phyloP scores from a whole-genome alignment of 768 basidiomycete genomes.

The Lactarius psammicola region DNA sequence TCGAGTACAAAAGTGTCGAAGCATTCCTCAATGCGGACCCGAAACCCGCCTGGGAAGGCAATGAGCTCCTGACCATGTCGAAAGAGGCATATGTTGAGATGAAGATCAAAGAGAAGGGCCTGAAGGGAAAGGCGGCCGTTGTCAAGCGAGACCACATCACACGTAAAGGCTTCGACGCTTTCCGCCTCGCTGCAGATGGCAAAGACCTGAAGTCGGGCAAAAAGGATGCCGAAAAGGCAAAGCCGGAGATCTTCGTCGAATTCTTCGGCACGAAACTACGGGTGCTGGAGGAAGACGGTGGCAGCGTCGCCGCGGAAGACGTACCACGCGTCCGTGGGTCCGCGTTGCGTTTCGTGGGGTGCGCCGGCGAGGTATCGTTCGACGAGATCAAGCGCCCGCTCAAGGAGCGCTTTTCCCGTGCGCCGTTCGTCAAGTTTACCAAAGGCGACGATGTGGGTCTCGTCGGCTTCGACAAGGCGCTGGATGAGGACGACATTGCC shows the following conservation, averaged over 20 bases:
- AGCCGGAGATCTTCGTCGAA: slow-evolving; percentile 66
- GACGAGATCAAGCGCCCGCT: slow-evolving; percentile 58
- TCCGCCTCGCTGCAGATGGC: slow-evolving; percentile 46
- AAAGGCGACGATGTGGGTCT: slow-evolving; percentile 48
- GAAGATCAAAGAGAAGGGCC: slow-evolving; percentile 94
- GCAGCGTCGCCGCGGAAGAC: slow-evolving; percentile 45
- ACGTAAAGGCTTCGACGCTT: slow-evolving; percentile 71
- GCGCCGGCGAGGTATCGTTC: slow-evolving; percentile 58
- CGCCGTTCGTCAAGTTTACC: slow-evolving; percentile 49
- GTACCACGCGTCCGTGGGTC: slow-evolving; percentile 46
- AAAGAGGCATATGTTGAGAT: slow-evolving; percentile 93
- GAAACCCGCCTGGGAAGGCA: slow-evolving; percentile 76
- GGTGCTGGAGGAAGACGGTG: slow-evolving; percentile 57
- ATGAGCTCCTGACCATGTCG: slow-evolving; percentile 79
- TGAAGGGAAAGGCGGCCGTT: slow-evolving; percentile 68
- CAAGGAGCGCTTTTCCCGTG: slow-evolving; percentile 46
- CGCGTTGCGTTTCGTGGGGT: slow-evolving; percentile 50
- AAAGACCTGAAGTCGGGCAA: slow-evolving; percentile 35
- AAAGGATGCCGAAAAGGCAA: slow-evolving; percentile 35
- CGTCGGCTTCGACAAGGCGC: slow-evolving; percentile 57
- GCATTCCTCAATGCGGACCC: slow-evolving; percentile 79
- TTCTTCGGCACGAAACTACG: slow-evolving; percentile 70
- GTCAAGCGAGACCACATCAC: slow-evolving; percentile 56
- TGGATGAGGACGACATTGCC: slow-evolving; percentile 71
- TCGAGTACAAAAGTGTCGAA: slow-evolving; percentile 63